Percentiles rank a stretch among this genome's conserved stretches.
Evolutionary conservation across 73 alveolate genomes (phyloP).

Genomic region (Paramecium sonneborni): DNA sequence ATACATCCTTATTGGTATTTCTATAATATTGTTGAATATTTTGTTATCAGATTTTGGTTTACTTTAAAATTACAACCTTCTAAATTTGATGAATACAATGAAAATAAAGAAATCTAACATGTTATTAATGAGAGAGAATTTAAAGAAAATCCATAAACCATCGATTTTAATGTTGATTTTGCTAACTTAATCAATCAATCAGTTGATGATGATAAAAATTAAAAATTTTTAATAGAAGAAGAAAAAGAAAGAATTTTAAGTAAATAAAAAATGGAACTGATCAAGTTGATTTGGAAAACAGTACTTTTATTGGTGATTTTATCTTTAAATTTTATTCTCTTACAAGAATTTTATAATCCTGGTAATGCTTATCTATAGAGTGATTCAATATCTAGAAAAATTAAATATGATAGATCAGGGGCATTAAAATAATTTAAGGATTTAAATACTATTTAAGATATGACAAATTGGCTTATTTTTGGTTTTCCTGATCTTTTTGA

Average conservation of each 20-base stretch:
- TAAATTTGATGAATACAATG: conserved; percentile 23
- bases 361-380: background rate
- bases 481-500: conserved; percentile 29
- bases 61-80: background rate
- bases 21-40: conserved; percentile 10
- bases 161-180: conserved; percentile 47
- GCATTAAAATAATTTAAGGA: background rate
- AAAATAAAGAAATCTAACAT: conserved; percentile 9
- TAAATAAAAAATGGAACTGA: conserved; percentile 36
- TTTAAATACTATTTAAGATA: background rate
- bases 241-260: conserved; percentile 36
- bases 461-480: background rate
- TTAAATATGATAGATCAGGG: background rate
- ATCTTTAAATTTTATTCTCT: background rate
- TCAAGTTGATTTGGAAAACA: conserved; percentile 49
- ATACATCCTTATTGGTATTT: conserved; percentile 36
- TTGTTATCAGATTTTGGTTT: conserved; percentile 26
- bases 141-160: conserved; percentile 10
- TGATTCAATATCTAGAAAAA: conserved; percentile 17
- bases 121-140: conserved; percentile 7
- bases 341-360: conserved; percentile 40
- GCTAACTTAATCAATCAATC: background rate
- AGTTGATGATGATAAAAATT: background rate
- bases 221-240: background rate
- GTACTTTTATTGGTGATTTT: background rate